phyloP scores from a whole-genome alignment of 1,139 yeast genomes.

The Nakaseomyces bracarensis region DNA sequence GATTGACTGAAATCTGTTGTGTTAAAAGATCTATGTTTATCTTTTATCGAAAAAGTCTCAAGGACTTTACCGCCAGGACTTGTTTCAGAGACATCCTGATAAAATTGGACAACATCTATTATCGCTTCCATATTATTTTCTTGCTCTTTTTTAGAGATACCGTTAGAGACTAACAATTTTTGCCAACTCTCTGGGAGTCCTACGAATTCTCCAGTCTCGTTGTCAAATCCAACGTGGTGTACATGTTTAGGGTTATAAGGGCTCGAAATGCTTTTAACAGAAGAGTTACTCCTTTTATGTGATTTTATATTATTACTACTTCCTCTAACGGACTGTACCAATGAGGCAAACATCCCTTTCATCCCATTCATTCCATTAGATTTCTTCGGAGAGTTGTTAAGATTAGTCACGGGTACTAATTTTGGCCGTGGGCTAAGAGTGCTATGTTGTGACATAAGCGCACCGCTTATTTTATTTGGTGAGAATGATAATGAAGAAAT shows the following conservation, averaged over 20 bases:
- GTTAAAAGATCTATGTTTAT: not conserved
- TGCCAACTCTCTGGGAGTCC: slow-evolving; percentile 96
- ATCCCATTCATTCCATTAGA: slow-evolving; percentile 37
- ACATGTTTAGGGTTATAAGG: slow-evolving; percentile 89
- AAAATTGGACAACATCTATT: slow-evolving; percentile 83
- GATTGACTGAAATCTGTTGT: not conserved
- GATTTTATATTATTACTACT: slow-evolving; percentile 21
- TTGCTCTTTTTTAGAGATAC: slow-evolving; percentile 78
- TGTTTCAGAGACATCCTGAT: slow-evolving; percentile 54
- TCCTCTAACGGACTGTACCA: slow-evolving; percentile 39
- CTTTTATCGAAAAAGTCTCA: slow-evolving; percentile 49
- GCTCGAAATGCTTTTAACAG: slow-evolving; percentile 54
- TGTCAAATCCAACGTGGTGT: slow-evolving; percentile 86
- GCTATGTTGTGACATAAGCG: not conserved
- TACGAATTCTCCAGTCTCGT: slow-evolving; percentile 74
- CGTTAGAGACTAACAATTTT: slow-evolving; percentile 68
- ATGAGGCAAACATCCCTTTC: slow-evolving; percentile 43
- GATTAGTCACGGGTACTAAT: slow-evolving; percentile 1
- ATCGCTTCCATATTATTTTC: slow-evolving; percentile 91
- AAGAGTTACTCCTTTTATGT: slow-evolving; percentile 18
- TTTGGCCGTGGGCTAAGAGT: not conserved
- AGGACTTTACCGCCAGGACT: slow-evolving; percentile 63
- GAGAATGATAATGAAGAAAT: not conserved
- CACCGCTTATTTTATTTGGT: not conserved
- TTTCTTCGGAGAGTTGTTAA: not conserved